phyloP scores from a whole-genome alignment of 352 stramenopile species.

The Phytophthora multivora region DNA sequence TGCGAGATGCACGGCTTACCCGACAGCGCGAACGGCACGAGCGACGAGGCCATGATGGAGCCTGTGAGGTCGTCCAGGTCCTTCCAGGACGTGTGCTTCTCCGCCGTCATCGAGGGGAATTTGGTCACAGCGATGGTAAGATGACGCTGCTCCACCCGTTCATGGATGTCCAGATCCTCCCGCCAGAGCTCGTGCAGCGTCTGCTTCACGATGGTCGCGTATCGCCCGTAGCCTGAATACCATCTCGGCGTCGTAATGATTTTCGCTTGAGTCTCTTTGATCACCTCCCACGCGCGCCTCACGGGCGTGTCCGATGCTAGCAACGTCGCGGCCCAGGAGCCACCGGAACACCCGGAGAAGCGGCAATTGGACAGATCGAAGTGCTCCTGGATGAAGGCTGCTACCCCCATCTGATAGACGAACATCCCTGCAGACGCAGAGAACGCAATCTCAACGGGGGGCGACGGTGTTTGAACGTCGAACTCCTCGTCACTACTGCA shows the following conservation, averaged over 20 bases:
- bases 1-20: conserved; percentile 63
- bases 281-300: conserved; percentile 50
- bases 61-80: conserved; percentile 63
- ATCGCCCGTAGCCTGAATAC: conserved; percentile 73
- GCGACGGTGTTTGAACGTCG: conserved; percentile 12
- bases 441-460: conserved; percentile 67
- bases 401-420: conserved; percentile 77
- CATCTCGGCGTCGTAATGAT: conserved; percentile 50
- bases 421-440: conserved; percentile 70
- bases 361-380: conserved; percentile 43
- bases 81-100: conserved; percentile 60
- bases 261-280: conserved; percentile 53
- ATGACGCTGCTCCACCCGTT: conserved; percentile 45
- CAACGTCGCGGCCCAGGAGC: conserved; percentile 38
- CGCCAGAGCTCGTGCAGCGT: conserved; percentile 63
- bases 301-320: conserved; percentile 59
- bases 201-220: conserved; percentile 55
- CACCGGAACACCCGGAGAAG: conserved; percentile 41
- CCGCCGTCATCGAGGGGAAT: conserved; percentile 61
- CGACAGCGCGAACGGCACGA: conserved; percentile 73
- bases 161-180: conserved; percentile 51
- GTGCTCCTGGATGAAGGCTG: conserved; percentile 70
- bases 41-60: conserved; percentile 68
- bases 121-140: conserved; percentile 65
- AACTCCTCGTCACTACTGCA: conserved; percentile 46